Base-by-base conservation (phyloP, 306 rosid genomes). In the Citrullus mucosospermus region DNA sequence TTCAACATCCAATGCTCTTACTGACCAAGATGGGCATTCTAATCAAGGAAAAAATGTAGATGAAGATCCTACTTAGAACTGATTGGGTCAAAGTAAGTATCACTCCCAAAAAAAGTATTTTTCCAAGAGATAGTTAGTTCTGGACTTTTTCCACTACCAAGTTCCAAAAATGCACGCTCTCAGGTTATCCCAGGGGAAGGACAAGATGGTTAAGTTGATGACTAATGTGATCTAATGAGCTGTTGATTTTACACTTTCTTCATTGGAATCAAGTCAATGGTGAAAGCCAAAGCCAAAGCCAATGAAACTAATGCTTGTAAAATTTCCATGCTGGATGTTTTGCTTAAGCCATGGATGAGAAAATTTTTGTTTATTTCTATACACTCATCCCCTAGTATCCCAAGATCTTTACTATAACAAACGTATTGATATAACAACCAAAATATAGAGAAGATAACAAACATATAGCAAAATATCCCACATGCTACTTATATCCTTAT, bases 361-460 rank as follows among this genome's bases (percentile, higher is more conserved):
- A 12, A 70, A 22, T 70, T 12, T 13, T 5, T 4, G 4, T 70
- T 70, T 46, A 22, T 46, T 70, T 38, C 6, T 70, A 1, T 46
- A 70, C 43, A 44, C 38, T 41, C 57, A 14, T 44, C 0, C 38
- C 17, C 34, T 46, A 22, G 53, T 9, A 11, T 43, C 50, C 55
- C 15, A 8, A 69, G 75, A 44, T 44, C 55, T 69, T 6, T 66
- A 17, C 48, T 17, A 18, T 66, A 43, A 66, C 8, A 66, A 36
- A 66, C 2, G 1, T 36, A 38, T 32, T 41, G 16, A 46, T 46
- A 46, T 46, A 46, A 54, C 59, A 1, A 17, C 59, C 59, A 54
- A 6, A 74, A 20, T 56, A 56, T 56, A 56, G 60, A 62, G 58
- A 78, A 80, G 74, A 68, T 39, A 58, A 78, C 50, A 67, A 16